Base-by-base conservation (phyloP, 2,329 filamentous ascomycete genomes). In the Claviceps sp. region DNA sequence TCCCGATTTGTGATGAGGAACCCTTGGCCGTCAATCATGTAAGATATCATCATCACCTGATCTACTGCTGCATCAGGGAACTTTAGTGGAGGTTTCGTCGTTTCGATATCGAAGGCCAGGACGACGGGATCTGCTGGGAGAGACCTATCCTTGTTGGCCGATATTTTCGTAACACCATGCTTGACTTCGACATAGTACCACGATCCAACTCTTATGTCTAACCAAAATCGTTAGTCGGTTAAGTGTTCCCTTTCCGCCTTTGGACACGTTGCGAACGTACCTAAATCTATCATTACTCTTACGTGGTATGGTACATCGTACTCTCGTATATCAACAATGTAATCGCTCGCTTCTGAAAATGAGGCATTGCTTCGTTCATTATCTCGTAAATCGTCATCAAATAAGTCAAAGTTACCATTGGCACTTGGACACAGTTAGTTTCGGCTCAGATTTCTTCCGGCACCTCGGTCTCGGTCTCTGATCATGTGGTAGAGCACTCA, bases 11-110 rank as follows among this genome's bases (percentile, higher is more conserved):
- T 98, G 67, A 98, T 97, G 38, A 98, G 75, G 61, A 97, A 98
- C 4, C 93, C 93, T 69, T 95, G 90, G 0, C 93, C 94, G 61
- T 98, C 93, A 61, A 98, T 97, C 94, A 98, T 98, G 73, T 98
- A 98, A 37, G 94, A 98, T 66, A 98, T 91, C 93, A 98, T 98
- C 90, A 98, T 98, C 63, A 98, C 85, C 66, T 95, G 91, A 70
- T 98, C 93, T 56, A 95, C 84, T 4, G 89, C 79, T 1, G 93
- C 84, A 64, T 98, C 94, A 26, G 93, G 94, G 60, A 98, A 98
- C 67, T 98, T 98, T 51, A 98, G 74, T 1, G 94, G 93, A 16
- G 93, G 74, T 64, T 98, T 98, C 5, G 88, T 91, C 2, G 93
- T 98, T 70, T 98, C 93, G 63, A 98, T 98, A 81, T 98, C 93